Evolutionary conservation across 768 basidiomycete species (phyloP), one percentile per base, ranked within the genome.

Genomic region (Suillus subluteus): DNA sequence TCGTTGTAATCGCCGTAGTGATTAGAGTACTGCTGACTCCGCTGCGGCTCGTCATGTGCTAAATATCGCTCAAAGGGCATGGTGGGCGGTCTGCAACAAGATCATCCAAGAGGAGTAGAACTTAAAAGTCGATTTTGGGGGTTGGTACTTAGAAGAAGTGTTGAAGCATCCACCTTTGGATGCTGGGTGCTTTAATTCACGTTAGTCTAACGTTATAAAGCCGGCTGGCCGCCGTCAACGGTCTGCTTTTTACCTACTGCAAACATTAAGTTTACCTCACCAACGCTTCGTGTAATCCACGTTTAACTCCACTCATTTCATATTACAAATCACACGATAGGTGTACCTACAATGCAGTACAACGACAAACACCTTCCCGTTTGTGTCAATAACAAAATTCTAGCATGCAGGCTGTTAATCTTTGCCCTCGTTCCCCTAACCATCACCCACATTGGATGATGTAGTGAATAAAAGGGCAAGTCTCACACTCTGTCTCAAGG

Each of bases 401-500:
- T 21, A 43, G 40, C 59, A 61, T 43, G 18, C 18, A 61, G 59
- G 41, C 16, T 13, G 32, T 87, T 70, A 67, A 84, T 91, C 79
- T 91, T 69, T 88, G 89, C 91, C 90, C 86, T 87, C 72, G 89
- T 92, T 92, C 90, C 91, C 91, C 91, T 91, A 89, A 73, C 89
- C 89, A 82, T 76, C 84, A 82, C 76, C 85, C 85, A 87, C 68
- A 72, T 76, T 74, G 82, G 85, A 83, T 85, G 86, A 81, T 76
- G 89, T 90, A 90, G 89, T 90, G 88, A 91, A 91, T 90, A 88
- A 78, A 79, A 82, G 59, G 82, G 85, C 88, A 83, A 75, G 69
- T 73, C 18, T 52, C 23, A 46, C 21, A 46, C 11, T 46, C 46
- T 65, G 63, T 52, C 68, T 44, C 7, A 44, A 65, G 70, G 65